A percentile compares a stretch with the other conserved stretches of the same genome.
Evolutionary conservation across 257 asterid species (phyloP).

Genomic region (Ophiorrhiza pumila): DNA sequence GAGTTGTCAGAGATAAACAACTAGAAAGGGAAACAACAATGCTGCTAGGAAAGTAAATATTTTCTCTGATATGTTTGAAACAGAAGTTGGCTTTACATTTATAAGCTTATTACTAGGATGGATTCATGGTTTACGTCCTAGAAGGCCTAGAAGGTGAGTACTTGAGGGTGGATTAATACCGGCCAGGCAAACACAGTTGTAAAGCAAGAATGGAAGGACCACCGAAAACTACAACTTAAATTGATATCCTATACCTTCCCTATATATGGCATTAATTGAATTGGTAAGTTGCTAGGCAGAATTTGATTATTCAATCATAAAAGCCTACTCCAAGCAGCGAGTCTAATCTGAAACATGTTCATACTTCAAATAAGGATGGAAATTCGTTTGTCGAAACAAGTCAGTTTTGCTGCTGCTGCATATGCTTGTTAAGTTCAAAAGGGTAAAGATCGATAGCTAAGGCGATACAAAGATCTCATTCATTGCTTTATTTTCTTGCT

Average conservation of each 20-base stretch:
- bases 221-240: neutral
- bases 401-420: neutral
- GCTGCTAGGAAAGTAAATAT: neutral
- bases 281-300: constrained; percentile 12
- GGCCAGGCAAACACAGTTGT: constrained; percentile 25
- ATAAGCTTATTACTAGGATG: constrained; percentile 4
- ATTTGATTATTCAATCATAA: neutral
- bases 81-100: neutral
- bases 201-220: constrained; percentile 13
- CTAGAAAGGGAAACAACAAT: neutral
- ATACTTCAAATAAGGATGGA: too few relatives aligned
- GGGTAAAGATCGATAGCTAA: neutral
- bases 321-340: neutral
- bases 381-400: neutral
- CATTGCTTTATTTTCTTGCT: too few relatives aligned
- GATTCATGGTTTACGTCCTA: neutral
- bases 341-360: neutral
- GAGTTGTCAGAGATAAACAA: neutral
- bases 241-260: neutral
- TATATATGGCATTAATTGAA: neutral
- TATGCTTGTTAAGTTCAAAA: neutral
- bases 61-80: neutral
- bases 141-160: too few relatives aligned
- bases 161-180: constrained; percentile 15
- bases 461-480: neutral